phyloP scores from a whole-genome alignment of 305 asterid genomes.

The Fraxinus floribunda region DNA sequence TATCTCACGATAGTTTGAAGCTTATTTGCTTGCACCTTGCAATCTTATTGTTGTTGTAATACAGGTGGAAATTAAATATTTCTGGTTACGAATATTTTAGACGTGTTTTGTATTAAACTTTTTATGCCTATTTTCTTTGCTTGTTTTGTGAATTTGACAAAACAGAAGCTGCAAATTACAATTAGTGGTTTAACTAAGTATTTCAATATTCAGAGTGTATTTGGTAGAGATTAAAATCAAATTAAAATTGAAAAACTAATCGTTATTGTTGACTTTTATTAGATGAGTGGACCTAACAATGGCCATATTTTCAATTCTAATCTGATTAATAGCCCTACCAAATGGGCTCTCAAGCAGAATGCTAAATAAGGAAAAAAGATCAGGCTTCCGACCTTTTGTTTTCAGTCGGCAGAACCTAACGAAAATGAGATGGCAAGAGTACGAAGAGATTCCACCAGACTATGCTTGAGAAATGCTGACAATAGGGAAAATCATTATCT shows the following conservation, averaged over 20 bases:
- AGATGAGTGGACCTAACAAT: no score
- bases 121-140: neutral
- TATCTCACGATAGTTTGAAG: neutral
- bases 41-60: conserved; percentile 40
- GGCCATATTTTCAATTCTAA: no score
- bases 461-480: neutral
- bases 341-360: neutral
- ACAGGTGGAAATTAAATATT: conserved; percentile 5
- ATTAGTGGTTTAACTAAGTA: neutral
- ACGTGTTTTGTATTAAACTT: neutral
- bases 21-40: conserved; percentile 31
- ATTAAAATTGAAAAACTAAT: no score
- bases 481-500: neutral
- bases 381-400: neutral
- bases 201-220: neutral
- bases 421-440: neutral
- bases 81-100: neutral
- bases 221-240: no score
- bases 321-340: no score
- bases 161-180: neutral
- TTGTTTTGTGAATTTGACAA: neutral
- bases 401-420: neutral
- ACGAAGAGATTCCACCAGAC: neutral
- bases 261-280: no score
- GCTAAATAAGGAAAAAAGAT: neutral